Conservation (phyloP, 139 green algal species). For the Tetradesmus obliquus region DNA sequence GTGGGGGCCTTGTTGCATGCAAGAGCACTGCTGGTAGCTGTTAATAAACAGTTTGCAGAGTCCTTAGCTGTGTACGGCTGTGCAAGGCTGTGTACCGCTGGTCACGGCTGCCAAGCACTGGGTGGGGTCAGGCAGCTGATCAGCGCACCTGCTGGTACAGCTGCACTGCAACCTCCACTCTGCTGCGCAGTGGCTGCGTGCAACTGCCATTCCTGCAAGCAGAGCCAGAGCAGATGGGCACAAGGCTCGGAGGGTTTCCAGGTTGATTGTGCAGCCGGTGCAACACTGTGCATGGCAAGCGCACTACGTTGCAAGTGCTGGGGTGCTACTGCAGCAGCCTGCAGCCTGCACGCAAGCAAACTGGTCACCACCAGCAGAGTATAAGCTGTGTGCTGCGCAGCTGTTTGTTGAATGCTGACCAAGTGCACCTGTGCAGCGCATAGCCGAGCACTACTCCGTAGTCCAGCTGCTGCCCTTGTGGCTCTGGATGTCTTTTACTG, state of each 20-base stretch:
- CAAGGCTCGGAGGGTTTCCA: background rate
- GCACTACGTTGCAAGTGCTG: too few relatives aligned
- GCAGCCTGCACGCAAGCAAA: background rate
- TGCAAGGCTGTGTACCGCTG: too few relatives aligned
- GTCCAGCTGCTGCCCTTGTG: background rate
- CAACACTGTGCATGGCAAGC: too few relatives aligned
- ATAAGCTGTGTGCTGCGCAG: background rate
- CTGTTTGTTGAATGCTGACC: background rate
- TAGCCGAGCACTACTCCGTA: conserved; percentile 40
- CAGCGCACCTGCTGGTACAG: conserved; percentile 16
- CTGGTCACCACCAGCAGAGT: background rate
- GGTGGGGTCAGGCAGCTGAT: background rate
- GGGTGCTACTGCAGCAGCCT: background rate
- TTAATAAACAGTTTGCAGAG: too few relatives aligned
- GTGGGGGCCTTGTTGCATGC: too few relatives aligned
- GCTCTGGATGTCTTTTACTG: conserved; percentile 19
- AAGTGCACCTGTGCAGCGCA: conserved; percentile 33
- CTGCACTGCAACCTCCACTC: conserved; percentile 40
- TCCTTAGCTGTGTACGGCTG: too few relatives aligned
- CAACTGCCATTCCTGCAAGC: conserved; percentile 40
- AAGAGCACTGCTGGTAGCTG: too few relatives aligned
- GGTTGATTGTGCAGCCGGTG: too few relatives aligned
- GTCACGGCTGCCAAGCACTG: too few relatives aligned
- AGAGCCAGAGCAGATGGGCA: background rate
- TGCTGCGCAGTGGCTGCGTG: conserved; percentile 36